phyloP scores from a whole-genome alignment of 352 stramenopile species.

The Saprolegnia parasitica region DNA sequence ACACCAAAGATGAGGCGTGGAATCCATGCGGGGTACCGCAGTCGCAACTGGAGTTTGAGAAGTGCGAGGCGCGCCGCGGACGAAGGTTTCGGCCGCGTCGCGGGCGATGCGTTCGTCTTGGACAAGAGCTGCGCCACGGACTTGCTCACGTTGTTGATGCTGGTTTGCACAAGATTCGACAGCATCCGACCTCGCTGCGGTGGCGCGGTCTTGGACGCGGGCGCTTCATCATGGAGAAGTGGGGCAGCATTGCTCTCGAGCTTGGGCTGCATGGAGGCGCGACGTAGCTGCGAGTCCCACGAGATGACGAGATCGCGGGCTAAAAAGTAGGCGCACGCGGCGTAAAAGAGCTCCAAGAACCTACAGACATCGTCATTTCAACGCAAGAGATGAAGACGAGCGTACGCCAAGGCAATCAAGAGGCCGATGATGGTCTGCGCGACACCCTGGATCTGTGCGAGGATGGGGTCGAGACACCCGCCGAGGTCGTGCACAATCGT shows the following conservation, averaged over 20 bases:
- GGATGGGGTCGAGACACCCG: constrained; percentile 50
- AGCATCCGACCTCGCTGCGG: constrained; percentile 21
- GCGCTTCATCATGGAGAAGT: neutral
- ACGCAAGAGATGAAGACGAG: constrained; percentile 38
- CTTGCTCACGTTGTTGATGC: constrained; percentile 28
- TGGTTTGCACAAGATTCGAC: constrained; percentile 21
- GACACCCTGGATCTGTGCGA: constrained; percentile 47
- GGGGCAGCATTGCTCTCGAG: neutral
- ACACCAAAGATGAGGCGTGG: constrained; percentile 47
- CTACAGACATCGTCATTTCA: constrained; percentile 32
- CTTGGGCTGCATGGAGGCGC: constrained; percentile 4
- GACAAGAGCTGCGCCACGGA: constrained; percentile 13
- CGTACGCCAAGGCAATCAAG: constrained; percentile 19
- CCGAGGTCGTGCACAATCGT: constrained; percentile 44
- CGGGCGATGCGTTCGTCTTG: neutral
- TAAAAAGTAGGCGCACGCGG: constrained; percentile 45
- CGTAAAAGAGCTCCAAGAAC: constrained; percentile 42
- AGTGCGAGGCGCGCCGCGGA: neutral
- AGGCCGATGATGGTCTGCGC: constrained; percentile 30
- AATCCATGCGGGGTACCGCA: constrained; percentile 69
- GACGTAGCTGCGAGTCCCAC: constrained; percentile 52
- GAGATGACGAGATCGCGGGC: constrained; percentile 55
- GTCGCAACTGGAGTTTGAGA: constrained; percentile 26
- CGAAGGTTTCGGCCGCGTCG: constrained; percentile 11
- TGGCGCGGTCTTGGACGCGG: neutral